Base-by-base conservation (phyloP, 495 filamentous ascomycete genomes). In the Podospora didyma region DNA sequence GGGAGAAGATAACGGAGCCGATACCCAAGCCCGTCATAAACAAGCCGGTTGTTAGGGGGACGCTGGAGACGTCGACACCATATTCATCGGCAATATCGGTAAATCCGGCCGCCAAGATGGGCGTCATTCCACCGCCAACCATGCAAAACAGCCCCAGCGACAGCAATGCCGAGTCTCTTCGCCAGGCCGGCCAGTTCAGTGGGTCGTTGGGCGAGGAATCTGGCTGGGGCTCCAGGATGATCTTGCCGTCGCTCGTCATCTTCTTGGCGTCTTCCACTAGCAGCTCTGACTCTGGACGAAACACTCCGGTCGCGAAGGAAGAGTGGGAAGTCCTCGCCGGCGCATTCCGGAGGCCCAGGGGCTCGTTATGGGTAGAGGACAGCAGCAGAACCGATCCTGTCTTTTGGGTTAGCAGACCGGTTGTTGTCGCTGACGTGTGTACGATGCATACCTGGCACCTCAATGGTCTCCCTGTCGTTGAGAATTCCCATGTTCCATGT, bases 1-100 rank as follows among this genome's bases (percentile, higher is more conserved):
- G 94, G 3, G 89, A 93, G 64, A 87, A 84, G 46, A 97, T 63
- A 12, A 96, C 82, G 19, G 84, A 91, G 5, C 93, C 93, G 2
- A 97, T 55, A 2, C 93, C 94, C 21, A 97, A 76, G 2, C 94
- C 94, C 82, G 96, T 77, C 94, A 98, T 98, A 69, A 90, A 97
- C 14, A 98, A 72, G 0, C 94, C 94, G 1, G 94, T 96, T 1
- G 94, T 97, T 44, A 94, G 83, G 1, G 94, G 88, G 34, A 97
- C 92, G 58, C 81, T 69, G 26, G 90, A 79, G 14, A 88, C 85
- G 5, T 82, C 78, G 14, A 96, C 85, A 55, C 79, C 58, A 64
- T 89, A 96, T 24, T 77, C 75, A 0, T 73, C 54, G 17, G 92
- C 87, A 23, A 98, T 89, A 42, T 94, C 75, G 17, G 81, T 84